phyloP scores from a whole-genome alignment of 2,329 filamentous ascomycete species.

The Xylaria arbuscula region DNA sequence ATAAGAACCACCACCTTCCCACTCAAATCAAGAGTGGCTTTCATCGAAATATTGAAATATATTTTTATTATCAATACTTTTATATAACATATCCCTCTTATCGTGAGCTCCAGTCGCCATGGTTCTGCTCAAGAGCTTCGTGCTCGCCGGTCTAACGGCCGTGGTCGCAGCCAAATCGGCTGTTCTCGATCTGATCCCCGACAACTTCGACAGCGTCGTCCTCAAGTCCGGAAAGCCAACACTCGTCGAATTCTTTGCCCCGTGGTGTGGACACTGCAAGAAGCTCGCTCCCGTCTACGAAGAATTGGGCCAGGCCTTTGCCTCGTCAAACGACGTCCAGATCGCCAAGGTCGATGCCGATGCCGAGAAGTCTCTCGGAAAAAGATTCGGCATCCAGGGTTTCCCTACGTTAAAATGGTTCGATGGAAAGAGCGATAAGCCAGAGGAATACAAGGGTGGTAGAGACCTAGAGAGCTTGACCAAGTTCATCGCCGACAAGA shows the following conservation, averaged over 20 bases:
- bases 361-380: constrained; percentile 83
- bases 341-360: constrained; percentile 98
- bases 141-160: constrained; percentile 66
- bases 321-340: constrained; percentile 76
- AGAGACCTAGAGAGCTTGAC: constrained; percentile 88
- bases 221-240: constrained; percentile 93
- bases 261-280: constrained; percentile 99
- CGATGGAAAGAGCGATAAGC: constrained; percentile 90
- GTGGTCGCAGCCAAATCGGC: constrained; percentile 77
- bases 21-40: not conserved
- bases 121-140: constrained; percentile 70
- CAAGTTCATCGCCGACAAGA: constrained; percentile 88
- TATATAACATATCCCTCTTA: constrained; percentile 16
- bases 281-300: constrained; percentile 94
- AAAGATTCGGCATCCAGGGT: constrained; percentile 88
- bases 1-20: constrained; percentile 11
- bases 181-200: constrained; percentile 88
- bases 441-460: constrained; percentile 85
- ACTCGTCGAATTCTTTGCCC: constrained; percentile 97
- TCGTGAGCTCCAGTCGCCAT: constrained; percentile 46
- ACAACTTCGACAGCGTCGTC: constrained; percentile 92
- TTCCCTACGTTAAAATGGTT: constrained; percentile 99
- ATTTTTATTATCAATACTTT: constrained; percentile 4
- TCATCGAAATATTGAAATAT: constrained; percentile 16
- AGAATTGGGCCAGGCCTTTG: constrained; percentile 81